Base-by-base conservation (phyloP, 179 eudicot genomes). In the Dionaea muscipula region DNA sequence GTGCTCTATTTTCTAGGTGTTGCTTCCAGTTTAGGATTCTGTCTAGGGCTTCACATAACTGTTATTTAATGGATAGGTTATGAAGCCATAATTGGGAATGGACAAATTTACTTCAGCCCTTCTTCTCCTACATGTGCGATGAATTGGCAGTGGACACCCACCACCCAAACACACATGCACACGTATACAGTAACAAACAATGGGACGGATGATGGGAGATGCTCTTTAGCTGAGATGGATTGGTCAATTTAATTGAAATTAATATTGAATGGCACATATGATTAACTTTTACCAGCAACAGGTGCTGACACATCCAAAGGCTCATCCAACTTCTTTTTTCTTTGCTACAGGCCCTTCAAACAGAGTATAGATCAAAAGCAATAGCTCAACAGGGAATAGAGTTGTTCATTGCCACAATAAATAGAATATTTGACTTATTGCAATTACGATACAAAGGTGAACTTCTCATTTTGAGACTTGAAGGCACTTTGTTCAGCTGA, bases 281-380 rank as follows among this genome's bases (percentile, higher is more conserved):
- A 24, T 51, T 36, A 20, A 17, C 2, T 28, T 33, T 23, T 1
- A 18, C 35, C 27, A 16, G 16, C 13, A 43, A 16, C 1, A 5
- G 16, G 18, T 16, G 18, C 47, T 43, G 19, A 19, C 14, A 43
- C 6, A 19, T 16, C 19, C 47, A 16, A 27, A 48, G 27, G n/a
- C 27, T 26, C 28, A 48, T 48, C 0, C 22, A 10, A 48, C 33
- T 48, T 23, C n/a, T 48, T 16, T 31, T 52, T 39, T 36, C 48
- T 20, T 45, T 69, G 57, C 54, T 65, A 51, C 73, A 93, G 99
- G 79, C 75, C 68, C 70, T 93, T 57, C 75, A 63, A 69, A 79
- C 78, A 55, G 78, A 74, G 65, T 85, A 84, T 78, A 89, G 85
- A 52, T 68, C 77, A 52, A 63, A 68, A 52, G 86, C 81, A 57